Evolutionary conservation across 768 basidiomycete species (phyloP).

Genomic region (Pleurotus sapidus): DNA sequence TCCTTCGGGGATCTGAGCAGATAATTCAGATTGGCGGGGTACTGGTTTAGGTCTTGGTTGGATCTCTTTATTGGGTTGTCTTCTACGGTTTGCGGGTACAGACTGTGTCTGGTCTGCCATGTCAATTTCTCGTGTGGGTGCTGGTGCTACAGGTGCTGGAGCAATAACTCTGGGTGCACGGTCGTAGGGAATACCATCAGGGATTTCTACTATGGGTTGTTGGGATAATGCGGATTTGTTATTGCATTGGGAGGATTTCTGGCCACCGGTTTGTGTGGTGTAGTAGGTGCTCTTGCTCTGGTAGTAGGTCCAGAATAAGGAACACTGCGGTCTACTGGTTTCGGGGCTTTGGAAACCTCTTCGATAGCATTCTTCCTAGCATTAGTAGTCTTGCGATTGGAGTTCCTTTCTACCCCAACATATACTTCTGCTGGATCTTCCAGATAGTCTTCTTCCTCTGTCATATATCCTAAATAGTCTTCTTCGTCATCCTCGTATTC

Average conservation of each 20-base stretch:
- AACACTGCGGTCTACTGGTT: background rate
- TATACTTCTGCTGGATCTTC: background rate
- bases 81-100: background rate
- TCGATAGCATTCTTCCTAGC: background rate
- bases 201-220: background rate
- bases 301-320: background rate
- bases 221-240: too few species aligned
- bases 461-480: background rate
- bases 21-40: conserved; percentile 2
- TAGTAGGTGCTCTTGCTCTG: background rate
- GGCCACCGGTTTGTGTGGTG: background rate
- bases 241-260: too few species aligned
- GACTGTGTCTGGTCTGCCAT: background rate
- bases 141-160: too few species aligned
- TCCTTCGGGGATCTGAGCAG: background rate
- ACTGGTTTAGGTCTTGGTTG: too few species aligned
- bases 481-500: background rate
- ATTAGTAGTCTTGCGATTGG: background rate
- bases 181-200: too few species aligned
- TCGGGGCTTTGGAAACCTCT: background rate
- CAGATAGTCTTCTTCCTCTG: background rate
- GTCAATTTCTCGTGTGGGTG: background rate
- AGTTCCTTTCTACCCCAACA: too few species aligned
- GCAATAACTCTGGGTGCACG: too few species aligned
- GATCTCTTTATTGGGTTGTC: background rate